These are phyloP conservation scores for Phytopythium helicoides DNA, from an alignment of 352 stramenopile genomes.

Conservation along the genomic window DNA sequence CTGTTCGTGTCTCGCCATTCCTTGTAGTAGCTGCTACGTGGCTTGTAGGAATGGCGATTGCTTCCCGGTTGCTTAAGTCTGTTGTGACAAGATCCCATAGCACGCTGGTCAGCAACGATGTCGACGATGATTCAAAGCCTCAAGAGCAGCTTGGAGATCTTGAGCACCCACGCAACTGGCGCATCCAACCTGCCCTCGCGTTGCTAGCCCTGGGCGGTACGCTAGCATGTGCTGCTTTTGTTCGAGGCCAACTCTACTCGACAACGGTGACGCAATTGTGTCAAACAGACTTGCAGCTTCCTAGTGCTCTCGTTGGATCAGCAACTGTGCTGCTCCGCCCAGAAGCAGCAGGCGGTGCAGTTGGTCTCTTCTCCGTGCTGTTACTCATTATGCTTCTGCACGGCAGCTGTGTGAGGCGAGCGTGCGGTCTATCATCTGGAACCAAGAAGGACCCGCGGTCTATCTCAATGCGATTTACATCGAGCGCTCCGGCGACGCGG, in stretches of 20 bases:
- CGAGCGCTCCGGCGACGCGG: constrained; percentile 19
- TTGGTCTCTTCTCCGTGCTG: constrained; percentile 4
- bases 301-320: constrained; percentile 24
- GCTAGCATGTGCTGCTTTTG: constrained; percentile 50
- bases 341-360: constrained; percentile 4
- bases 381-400: constrained; percentile 1
- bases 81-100: constrained; percentile 20
- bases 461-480: constrained; percentile 5
- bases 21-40: constrained; percentile 45
- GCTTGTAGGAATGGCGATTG: constrained; percentile 38
- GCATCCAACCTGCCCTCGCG: constrained; percentile 14
- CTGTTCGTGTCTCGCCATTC: constrained; percentile 35
- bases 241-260: constrained; percentile 72
- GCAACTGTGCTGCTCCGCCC: constrained; percentile 15
- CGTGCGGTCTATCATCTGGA: neutral
- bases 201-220: constrained; percentile 18
- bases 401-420: neutral
- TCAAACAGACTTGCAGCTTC: constrained; percentile 41
- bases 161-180: constrained; percentile 2
- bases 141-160: neutral
- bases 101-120: too few species aligned
- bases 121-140: too few species aligned
- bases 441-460: neutral
- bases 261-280: constrained; percentile 65
- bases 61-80: constrained; percentile 40